Percentiles rank a stretch among this genome's conserved stretches.
Conservation (phyloP, 2,329 filamentous ascomycete species). For the Monosporascus sp. region DNA sequence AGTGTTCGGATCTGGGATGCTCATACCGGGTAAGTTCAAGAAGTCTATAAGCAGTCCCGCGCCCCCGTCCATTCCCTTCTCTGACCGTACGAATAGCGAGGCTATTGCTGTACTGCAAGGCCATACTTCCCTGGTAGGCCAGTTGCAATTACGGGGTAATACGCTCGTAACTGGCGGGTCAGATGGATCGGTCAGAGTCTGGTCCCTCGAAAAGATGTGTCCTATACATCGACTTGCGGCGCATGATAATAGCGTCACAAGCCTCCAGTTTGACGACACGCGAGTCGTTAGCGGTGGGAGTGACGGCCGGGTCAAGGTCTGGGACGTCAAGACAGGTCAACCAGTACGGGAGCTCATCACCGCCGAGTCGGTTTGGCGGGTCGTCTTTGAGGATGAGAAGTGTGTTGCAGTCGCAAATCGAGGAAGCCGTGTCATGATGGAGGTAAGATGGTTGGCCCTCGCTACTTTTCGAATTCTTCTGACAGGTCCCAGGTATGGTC, state of each 20-base stretch:
- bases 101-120: conserved; percentile 91
- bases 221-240: conserved; percentile 92
- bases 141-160: conserved; percentile 91
- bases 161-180: conserved; percentile 94
- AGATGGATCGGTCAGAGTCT: conserved; percentile 92
- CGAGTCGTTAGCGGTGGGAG: conserved; percentile 93
- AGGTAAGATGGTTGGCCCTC: conserved; percentile 54
- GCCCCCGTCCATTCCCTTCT: not conserved
- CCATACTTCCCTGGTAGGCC: conserved; percentile 93
- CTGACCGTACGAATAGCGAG: conserved; percentile 45
- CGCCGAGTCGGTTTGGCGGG: conserved; percentile 93
- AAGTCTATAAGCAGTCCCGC: not conserved
- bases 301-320: conserved; percentile 97
- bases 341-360: conserved; percentile 86
- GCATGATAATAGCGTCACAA: conserved; percentile 97
- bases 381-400: conserved; percentile 97
- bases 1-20: conserved; percentile 97
- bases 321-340: conserved; percentile 89
- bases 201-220: conserved; percentile 85
- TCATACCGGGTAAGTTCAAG: conserved; percentile 63
- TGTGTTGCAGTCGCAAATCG: conserved; percentile 92
- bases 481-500: conserved; percentile 71
- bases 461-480: conserved; percentile 14
- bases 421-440: conserved; percentile 87
- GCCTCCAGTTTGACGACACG: conserved; percentile 92